Percentiles rank a stretch among this genome's conserved stretches.
Conservation (phyloP, 768 basidiomycete species). For the Suillus decipiens region DNA sequence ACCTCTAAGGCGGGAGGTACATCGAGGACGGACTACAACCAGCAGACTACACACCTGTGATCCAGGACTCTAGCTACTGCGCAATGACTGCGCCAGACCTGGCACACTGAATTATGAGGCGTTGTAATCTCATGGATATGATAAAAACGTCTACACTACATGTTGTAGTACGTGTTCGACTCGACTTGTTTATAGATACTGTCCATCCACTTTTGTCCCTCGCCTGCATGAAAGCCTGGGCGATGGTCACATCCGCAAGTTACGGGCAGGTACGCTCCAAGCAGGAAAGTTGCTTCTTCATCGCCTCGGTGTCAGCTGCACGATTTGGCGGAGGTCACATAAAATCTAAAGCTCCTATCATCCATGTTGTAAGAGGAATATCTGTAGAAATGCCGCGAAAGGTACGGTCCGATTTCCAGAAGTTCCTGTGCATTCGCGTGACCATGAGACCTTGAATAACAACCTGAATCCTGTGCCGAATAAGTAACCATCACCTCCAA, state of each 20-base stretch:
- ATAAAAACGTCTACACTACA: constrained; percentile 41
- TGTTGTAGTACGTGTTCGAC: background rate
- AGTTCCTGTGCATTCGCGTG: constrained; percentile 1
- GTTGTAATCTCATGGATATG: constrained; percentile 44
- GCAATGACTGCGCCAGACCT: background rate
- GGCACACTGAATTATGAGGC: constrained; percentile 37
- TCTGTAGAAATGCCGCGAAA: background rate
- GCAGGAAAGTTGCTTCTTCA: background rate
- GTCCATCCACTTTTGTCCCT: background rate
- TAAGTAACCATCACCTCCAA: background rate
- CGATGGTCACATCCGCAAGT: background rate
- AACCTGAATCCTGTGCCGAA: background rate
- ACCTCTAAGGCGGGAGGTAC: background rate
- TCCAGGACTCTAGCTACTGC: background rate
- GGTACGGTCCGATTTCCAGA: background rate
- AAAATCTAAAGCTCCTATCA: background rate
- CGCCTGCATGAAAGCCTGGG: background rate
- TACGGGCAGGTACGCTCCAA: background rate
- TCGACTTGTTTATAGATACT: background rate
- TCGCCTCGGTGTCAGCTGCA: background rate
- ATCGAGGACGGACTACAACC: background rate
- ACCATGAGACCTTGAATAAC: background rate
- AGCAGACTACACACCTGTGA: background rate
- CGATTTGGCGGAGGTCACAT: background rate
- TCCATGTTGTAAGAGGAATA: background rate